Percentiles rank a stretch among this genome's conserved stretches.
Evolutionary conservation across 2,329 filamentous ascomycete genomes (phyloP).

Genomic region (Pseudocercospora vitis): DNA sequence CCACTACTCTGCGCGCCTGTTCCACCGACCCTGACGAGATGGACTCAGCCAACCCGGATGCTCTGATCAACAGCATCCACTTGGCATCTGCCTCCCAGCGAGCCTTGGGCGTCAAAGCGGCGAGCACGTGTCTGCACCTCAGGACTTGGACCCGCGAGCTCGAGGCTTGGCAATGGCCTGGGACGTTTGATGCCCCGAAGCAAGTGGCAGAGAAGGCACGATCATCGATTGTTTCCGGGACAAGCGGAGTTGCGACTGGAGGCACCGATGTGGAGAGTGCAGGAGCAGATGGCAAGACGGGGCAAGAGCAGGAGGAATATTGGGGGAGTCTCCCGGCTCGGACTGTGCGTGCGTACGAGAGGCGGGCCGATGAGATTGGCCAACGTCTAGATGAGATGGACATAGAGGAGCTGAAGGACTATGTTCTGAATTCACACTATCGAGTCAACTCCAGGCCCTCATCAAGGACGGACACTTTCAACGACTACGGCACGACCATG

Average conservation of each 20-base stretch:
- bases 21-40: constrained; percentile 43
- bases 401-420: constrained; percentile 84
- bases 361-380: constrained; percentile 71
- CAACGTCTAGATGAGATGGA: constrained; percentile 68
- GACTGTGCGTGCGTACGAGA: constrained; percentile 68
- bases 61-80: constrained; percentile 58
- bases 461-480: constrained; percentile 38
- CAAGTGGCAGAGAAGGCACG: constrained; percentile 21
- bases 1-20: constrained; percentile 62
- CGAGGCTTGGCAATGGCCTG: constrained; percentile 60
- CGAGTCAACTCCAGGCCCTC: constrained; percentile 48
- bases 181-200: constrained; percentile 47
- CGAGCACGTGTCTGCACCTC: constrained; percentile 68
- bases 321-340: constrained; percentile 69
- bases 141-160: constrained; percentile 76
- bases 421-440: constrained; percentile 80
- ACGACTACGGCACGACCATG: constrained; percentile 18
- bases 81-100: constrained; percentile 64
- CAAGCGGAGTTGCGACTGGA: too few species aligned
- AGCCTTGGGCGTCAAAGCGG: constrained; percentile 69
- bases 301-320: constrained; percentile 48
- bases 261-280: too few species aligned
- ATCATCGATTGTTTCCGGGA: too few species aligned
- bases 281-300: too few species aligned
- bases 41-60: constrained; percentile 37